Evolutionary conservation across 2,329 filamentous ascomycete genomes (phyloP), one percentile per base, ranked within the genome.

Genomic region (Penicillium rolfsii): DNA sequence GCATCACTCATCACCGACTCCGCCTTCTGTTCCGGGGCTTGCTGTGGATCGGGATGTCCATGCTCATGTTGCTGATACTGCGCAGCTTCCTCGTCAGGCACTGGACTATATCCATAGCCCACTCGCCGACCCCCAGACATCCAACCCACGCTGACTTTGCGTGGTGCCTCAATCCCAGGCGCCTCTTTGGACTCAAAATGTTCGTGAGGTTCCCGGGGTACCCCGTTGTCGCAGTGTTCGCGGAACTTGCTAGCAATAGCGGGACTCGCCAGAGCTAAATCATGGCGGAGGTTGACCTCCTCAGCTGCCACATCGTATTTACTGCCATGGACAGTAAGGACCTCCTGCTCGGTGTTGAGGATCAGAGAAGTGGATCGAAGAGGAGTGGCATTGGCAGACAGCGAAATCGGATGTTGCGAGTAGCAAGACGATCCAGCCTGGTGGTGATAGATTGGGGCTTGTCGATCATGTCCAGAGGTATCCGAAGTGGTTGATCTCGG

Each of bases 91-190:
- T 67, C 62, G 26, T 67, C 61, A 22, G 66, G 57, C 14, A 79
- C 73, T 55, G 76, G 67, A 16, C 63, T 71, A 59, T 79, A 79
- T 2, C 76, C 76, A 63, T 79, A 79, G 1, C 77, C 77, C 46
- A 74, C 63, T 22, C 77, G 73, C 59, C 73, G 74, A 3, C 77
- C 77, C 24, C 71, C 76, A 9, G 77, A 76, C 71, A 79, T 73
- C 78, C 78, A 80, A 24, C 76, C 78, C 33, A 76, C 64, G 52
- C 77, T 80, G 48, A 77, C 68, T 63, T 70, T 76, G 16, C 75
- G 74, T 50, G 70, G 62, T 19, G 65, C 58, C 6, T 41, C 57
- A n/a, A 43, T 22, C n/a, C 55, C 58, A 28, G 57, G 53, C 8
- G 26, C 24, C 8, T 59, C 58, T 12, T 53, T 53, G 7, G 56